Conservation (phyloP, 306 rosid species). For the Malus fusca region DNA sequence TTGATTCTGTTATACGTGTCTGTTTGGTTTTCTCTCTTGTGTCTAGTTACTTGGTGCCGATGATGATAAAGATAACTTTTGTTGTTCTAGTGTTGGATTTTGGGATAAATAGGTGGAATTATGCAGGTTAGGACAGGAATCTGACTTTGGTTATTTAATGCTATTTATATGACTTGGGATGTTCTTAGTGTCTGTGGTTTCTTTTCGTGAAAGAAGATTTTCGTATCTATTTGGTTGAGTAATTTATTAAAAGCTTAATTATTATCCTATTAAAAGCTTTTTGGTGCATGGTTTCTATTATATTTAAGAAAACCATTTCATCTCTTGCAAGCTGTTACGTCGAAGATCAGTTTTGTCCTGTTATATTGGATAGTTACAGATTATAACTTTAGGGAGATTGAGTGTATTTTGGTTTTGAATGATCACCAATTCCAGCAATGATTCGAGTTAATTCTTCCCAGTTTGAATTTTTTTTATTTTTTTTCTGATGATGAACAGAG, state of each 20-base stretch:
- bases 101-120: background rate
- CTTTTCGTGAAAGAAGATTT: background rate
- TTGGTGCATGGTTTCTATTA: background rate
- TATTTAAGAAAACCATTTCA: no score
- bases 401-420: no score
- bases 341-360: no score
- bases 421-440: no score
- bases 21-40: background rate
- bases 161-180: background rate
- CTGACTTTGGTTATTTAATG: background rate
- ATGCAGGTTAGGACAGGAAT: background rate
- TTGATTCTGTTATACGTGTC: background rate
- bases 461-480: no score
- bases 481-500: no score
- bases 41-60: background rate
- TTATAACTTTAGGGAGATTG: no score
- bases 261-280: background rate
- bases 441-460: no score
- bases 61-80: background rate
- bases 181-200: background rate
- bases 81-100: background rate
- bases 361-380: no score
- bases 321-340: no score
- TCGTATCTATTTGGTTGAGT: background rate
- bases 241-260: background rate